A percentile compares a stretch with the other conserved stretches of the same genome.
These are phyloP conservation scores for Mycena metata DNA, from an alignment of 768 basidiomycete species.

Conservation along the genomic window DNA sequence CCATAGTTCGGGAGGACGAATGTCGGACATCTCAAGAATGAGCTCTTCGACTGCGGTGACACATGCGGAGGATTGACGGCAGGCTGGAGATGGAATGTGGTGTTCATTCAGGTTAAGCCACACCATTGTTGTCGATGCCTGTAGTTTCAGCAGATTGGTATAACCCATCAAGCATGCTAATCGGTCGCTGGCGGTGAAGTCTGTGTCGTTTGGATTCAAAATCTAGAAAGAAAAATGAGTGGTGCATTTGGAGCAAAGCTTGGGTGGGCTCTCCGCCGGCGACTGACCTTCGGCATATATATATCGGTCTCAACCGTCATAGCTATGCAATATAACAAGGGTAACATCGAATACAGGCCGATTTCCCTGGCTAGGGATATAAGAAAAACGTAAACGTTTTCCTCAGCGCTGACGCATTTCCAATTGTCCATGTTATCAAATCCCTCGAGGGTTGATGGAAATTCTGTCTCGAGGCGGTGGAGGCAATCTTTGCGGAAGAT, in stretches of 20 bases:
- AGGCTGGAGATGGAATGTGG: too few species aligned
- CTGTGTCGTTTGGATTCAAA: background rate
- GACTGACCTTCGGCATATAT: background rate
- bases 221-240: too few species aligned
- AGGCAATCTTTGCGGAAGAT: slow-evolving; percentile 26
- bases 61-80: too few species aligned
- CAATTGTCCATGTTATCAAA: too few species aligned
- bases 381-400: too few species aligned
- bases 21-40: too few species aligned
- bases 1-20: too few species aligned
- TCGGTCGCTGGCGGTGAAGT: background rate
- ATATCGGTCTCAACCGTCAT: too few species aligned
- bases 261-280: too few species aligned
- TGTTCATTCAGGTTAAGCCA: background rate
- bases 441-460: background rate
- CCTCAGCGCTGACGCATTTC: background rate
- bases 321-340: too few species aligned
- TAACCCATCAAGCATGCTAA: slow-evolving; percentile 8
- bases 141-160: background rate
- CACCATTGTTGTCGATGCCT: background rate
- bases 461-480: background rate
- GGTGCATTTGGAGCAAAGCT: too few species aligned
- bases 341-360: slow-evolving; percentile 19
- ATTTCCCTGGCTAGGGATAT: slow-evolving; percentile 8
- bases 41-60: too few species aligned